Evolutionary conservation across 2,329 filamentous ascomycete species (phyloP).

Genomic region (Diatrype stigma): DNA sequence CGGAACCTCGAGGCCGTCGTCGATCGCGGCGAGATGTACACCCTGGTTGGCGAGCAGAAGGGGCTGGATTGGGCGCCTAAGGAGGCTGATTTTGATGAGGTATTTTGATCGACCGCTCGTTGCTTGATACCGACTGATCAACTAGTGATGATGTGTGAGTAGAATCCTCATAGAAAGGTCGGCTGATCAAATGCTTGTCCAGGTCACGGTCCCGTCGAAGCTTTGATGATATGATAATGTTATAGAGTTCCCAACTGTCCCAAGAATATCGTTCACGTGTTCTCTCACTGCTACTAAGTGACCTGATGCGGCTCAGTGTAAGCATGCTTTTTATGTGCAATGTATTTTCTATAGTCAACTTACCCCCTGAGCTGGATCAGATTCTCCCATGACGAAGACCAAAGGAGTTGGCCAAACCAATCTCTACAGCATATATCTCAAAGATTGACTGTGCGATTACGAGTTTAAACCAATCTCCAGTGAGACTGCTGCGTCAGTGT

Average conservation of each 20-base stretch:
- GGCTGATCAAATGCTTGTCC: neutral
- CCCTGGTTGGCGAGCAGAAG: constrained; percentile 68
- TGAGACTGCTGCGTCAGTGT: too few species aligned
- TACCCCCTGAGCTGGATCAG: too few species aligned
- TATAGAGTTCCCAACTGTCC: neutral
- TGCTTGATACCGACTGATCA: constrained; percentile 1
- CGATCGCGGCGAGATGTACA: constrained; percentile 58
- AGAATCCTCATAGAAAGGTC: neutral
- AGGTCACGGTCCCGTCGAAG: neutral
- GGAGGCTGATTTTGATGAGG: neutral
- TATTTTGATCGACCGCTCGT: constrained; percentile 17
- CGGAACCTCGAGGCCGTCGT: constrained; percentile 61
- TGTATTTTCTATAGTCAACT: too few species aligned
- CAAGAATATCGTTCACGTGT: neutral
- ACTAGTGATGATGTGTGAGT: neutral
- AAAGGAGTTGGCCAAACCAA: too few species aligned
- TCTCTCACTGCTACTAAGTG: neutral
- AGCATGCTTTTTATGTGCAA: neutral
- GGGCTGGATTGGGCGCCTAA: constrained; percentile 14
- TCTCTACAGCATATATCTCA: too few species aligned
- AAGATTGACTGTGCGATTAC: too few species aligned
- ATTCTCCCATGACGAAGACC: too few species aligned
- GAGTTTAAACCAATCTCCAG: too few species aligned
- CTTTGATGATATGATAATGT: neutral
- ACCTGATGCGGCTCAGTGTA: neutral